Evolutionary conservation across 1,284 basidiomycete species (phyloP), one percentile per base, ranked within the genome.

Genomic region (Tilletia caries): DNA sequence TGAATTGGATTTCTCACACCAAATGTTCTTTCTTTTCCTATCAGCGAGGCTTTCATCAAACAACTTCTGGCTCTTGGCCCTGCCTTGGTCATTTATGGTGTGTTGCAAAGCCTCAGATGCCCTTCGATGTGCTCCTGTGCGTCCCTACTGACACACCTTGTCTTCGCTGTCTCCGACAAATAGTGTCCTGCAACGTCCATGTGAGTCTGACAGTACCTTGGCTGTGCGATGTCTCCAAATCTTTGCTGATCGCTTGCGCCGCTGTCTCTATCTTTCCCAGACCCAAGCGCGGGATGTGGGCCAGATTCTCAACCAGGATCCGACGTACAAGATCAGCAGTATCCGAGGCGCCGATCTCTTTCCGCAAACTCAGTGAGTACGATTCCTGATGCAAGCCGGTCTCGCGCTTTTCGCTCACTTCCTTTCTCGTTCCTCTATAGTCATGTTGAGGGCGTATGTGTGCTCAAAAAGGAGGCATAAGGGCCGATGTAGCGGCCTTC

Each of bases 101-200:
- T 3, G 32, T 62, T 6, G 2, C 58, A 20, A n/a, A 34, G 32
- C 58, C n/a, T 25, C 20, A 62, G 13, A 32, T 50, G 2, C 37
- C 15, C 37, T 41, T 41, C 1, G 15, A 25, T 13, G 1, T 23
- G 12, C 23, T 23, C 13, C 52, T 29, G 3, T 18, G 15, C 5
- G 27, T 18, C 12, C 27, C 52, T 29, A 5, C 52, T 54, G 1
- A 54, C 15, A 15, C 52, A 27, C 4, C 3, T 54, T 8, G 1
- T 23, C 25, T 54, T 54, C 12, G 2, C 25, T 27, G 1, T 4
- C 25, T 32, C 29, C 2, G 20, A 50, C 18, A 6, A 8, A 12
- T 18, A 62, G 58, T 83, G 6, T 77, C 74, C n/a, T 98, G 95
- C 84, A 98, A 98, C 83, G 95, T 87, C 6, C 86, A 75, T 43